Base-by-base conservation (phyloP, 148 eudicot species). In the Cornus suecica region DNA sequence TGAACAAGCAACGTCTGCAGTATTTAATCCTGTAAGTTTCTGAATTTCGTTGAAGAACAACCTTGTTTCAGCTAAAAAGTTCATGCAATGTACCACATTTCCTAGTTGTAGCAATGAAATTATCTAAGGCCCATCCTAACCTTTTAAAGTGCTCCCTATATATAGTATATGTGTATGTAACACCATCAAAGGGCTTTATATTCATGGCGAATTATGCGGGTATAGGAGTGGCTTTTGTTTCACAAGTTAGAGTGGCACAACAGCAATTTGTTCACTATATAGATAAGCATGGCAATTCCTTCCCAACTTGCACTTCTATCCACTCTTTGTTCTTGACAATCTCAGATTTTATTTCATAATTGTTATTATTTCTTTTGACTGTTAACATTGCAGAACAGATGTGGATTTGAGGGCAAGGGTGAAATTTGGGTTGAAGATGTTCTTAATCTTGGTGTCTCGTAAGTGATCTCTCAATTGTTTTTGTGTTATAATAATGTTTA, bases 391-490 rank as follows among this genome's bases (percentile, higher is more conserved):
- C 97, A 95, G 99, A 95, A 91, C 75, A 92, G 99, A 80, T 92
- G 97, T 86, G 97, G 97, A 83, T 95, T 95, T 81, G 97, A 92
- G 84, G 94, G 88, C 67, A 95, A 83, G 87, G 97, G 97, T 56
- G 99, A 91, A 76, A 91, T 95, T 78, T 95, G 99, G 99, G 97
- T 91, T 62, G 84, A 90, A 74, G 88, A 87, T 83, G 90, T 93
- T 81, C 93, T 95, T 58, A 95, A 95, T 80, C 94, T 93, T 83
- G 99, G 99, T 68, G 81, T 95, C 75, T 95, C 93, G 99, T 95
- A 88, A 92, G 99, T 85, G 71, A 29, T 22, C 9, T 20, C 25
- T n/a, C n/a, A n/a, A n/a, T n/a, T n/a, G n/a, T n/a, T n/a, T n/a
- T n/a, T n/a, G n/a, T n/a, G n/a, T n/a, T n/a, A n/a, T n/a, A n/a